phyloP scores from a whole-genome alignment of 129 eudicot genomes.

The Centrapalus pauciflorus region DNA sequence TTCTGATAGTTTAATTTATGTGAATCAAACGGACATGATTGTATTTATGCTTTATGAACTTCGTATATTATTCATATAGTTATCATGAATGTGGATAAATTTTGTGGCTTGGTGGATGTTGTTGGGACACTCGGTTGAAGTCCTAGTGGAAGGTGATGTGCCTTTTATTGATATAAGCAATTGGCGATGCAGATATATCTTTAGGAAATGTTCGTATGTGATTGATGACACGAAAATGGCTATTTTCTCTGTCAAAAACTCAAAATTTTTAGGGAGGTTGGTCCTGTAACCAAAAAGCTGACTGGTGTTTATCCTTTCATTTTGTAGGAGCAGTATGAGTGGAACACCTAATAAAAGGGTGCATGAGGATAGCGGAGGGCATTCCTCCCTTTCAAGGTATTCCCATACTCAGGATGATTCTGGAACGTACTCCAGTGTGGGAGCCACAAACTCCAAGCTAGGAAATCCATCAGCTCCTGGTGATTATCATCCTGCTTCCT shows the following conservation, averaged over 20 bases:
- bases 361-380: slow-evolving; percentile 74
- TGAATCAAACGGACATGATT: neutral
- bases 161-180: neutral
- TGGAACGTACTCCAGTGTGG: slow-evolving; percentile 33
- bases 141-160: neutral
- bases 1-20: neutral
- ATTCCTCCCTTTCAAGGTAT: slow-evolving; percentile 51
- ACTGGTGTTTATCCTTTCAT: neutral
- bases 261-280: neutral
- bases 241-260: neutral
- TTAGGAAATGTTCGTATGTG: neutral
- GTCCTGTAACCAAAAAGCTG: neutral
- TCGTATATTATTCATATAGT: neutral
- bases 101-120: no score
- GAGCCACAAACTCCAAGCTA: slow-evolving; percentile 34
- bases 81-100: neutral
- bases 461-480: slow-evolving; percentile 33
- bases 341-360: slow-evolving; percentile 65
- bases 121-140: neutral
- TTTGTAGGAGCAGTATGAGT: slow-evolving; percentile 52
- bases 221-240: neutral
- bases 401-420: slow-evolving; percentile 62
- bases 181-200: neutral
- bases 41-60: neutral
- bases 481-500: slow-evolving; percentile 50